These are phyloP conservation scores for Podila verticillata DNA, from an alignment of 192 early-diverging fungal genomes.

Conservation along the genomic window DNA sequence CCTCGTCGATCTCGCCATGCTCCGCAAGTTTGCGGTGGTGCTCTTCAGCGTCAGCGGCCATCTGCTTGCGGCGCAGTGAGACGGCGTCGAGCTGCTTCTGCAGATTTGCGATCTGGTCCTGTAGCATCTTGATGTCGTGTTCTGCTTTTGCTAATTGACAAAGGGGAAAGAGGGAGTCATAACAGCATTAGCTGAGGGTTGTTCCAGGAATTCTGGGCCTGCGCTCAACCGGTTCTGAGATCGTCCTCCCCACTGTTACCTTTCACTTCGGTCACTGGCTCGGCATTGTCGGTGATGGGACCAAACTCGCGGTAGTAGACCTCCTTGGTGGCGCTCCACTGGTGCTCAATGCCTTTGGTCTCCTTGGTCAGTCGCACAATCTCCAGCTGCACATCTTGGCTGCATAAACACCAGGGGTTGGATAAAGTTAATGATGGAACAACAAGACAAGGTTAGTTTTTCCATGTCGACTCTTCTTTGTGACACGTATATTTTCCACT, in stretches of 20 bases:
- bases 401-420: neutral
- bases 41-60: slow-evolving; percentile 41
- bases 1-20: slow-evolving; percentile 7
- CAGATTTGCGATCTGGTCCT: slow-evolving; percentile 41
- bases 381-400: slow-evolving; percentile 11
- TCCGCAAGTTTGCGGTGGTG: slow-evolving; percentile 26
- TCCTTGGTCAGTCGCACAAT: slow-evolving; percentile 18
- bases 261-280: slow-evolving; percentile 26
- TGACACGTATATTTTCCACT: neutral
- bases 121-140: slow-evolving; percentile 35
- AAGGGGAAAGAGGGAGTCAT: neutral
- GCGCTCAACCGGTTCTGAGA: too few species aligned
- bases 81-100: slow-evolving; percentile 42
- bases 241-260: slow-evolving; percentile 18
- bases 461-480: neutral
- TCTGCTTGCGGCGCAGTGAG: slow-evolving; percentile 36
- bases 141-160: slow-evolving; percentile 19
- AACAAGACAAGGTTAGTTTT: neutral
- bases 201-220: too few species aligned
- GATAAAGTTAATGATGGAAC: neutral
- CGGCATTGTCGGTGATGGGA: slow-evolving; percentile 12
- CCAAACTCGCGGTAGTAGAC: slow-evolving; percentile 45
- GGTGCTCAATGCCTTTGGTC: slow-evolving; percentile 19
- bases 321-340: slow-evolving; percentile 46
- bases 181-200: neutral